Percentiles rank a stretch among this genome's conserved stretches.
These are phyloP conservation scores for Pulveroboletus sp. DNA, from an alignment of 768 basidiomycete genomes.

Conservation along the genomic window DNA sequence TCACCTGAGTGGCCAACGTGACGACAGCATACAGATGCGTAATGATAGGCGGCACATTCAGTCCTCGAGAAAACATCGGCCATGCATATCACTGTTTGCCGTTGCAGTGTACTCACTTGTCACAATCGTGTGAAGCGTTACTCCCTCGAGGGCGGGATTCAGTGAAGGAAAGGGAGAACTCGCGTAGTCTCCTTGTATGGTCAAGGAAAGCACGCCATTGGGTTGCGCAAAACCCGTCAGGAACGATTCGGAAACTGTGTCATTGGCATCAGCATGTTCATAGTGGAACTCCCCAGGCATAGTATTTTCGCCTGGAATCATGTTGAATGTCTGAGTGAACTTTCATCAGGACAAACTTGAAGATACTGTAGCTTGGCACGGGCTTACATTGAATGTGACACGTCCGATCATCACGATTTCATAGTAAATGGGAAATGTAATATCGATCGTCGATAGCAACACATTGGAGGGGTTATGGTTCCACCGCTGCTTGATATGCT, in stretches of 20 bases:
- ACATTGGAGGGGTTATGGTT: constrained; percentile 66
- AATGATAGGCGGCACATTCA: constrained; percentile 57
- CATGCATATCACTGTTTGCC: neutral
- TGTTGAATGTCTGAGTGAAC: constrained; percentile 45
- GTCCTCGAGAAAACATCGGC: constrained; percentile 20
- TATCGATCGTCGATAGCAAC: constrained; percentile 54
- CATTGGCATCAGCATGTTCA: constrained; percentile 59
- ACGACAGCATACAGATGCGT: constrained; percentile 55
- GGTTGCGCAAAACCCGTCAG: constrained; percentile 59
- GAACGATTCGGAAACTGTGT: constrained; percentile 63
- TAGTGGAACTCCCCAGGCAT: constrained; percentile 66
- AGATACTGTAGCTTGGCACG: neutral
- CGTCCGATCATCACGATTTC: constrained; percentile 55
- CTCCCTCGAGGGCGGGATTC: constrained; percentile 49
- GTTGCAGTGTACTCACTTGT: constrained; percentile 42
- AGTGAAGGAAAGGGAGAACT: constrained; percentile 66
- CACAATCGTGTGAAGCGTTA: constrained; percentile 49
- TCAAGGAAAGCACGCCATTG: constrained; percentile 43
- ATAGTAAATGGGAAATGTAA: constrained; percentile 59
- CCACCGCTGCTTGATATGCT: constrained; percentile 65
- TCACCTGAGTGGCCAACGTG: constrained; percentile 45
- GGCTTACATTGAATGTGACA: constrained; percentile 54
- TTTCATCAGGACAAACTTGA: neutral
- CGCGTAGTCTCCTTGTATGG: constrained; percentile 55
- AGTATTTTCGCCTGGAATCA: constrained; percentile 56